Evolutionary conservation across 371 early-diverging fungal genomes (phyloP).

Genomic region (Syncephalis plumigaleata): DNA sequence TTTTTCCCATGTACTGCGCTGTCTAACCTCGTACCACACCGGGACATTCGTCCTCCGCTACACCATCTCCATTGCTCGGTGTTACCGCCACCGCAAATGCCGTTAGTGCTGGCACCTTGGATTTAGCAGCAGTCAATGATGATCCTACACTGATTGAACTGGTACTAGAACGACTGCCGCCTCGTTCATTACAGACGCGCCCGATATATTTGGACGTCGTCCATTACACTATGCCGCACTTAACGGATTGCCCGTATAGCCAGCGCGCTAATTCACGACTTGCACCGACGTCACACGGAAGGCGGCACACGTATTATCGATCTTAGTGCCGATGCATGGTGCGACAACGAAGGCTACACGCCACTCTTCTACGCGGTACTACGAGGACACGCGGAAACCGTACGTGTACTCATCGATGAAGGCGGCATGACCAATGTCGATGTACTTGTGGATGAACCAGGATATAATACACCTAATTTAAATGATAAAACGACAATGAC

Average conservation of each 20-base stretch:
- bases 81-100: background rate
- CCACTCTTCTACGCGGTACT: conserved; percentile 50
- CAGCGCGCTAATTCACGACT: conserved; percentile 20
- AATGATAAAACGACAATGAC: background rate
- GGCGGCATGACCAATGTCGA: conserved; percentile 30
- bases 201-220: conserved; percentile 26
- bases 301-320: background rate
- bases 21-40: conserved; percentile 1
- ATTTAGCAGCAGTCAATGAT: conserved; percentile 3
- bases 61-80: conserved; percentile 1
- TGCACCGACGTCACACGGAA: conserved; percentile 6
- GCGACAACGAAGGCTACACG: conserved; percentile 45
- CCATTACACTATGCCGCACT: conserved; percentile 54
- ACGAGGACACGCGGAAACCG: conserved; percentile 30
- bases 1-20: background rate
- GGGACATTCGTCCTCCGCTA: background rate
- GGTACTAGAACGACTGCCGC: conserved; percentile 13
- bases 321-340: conserved; percentile 28
- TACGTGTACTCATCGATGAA: conserved; percentile 26
- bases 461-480: background rate
- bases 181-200: conserved; percentile 7
- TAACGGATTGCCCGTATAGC: conserved; percentile 26
- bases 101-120: background rate
- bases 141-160: conserved; percentile 14
- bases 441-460: conserved; percentile 9